phyloP scores from a whole-genome alignment of 73 alveolate genomes.

The Paramecium pentaurelia region DNA sequence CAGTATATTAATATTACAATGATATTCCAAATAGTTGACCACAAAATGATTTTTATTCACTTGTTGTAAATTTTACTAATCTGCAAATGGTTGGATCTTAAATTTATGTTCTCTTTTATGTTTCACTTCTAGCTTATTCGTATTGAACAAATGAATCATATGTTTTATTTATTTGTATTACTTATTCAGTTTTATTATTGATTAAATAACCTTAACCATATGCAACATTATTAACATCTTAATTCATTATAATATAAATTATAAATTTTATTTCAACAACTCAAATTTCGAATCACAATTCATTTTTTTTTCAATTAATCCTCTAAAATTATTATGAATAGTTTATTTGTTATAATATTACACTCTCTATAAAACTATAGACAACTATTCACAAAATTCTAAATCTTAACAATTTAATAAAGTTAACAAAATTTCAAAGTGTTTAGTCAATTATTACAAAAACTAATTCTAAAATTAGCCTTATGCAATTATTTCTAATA shows the following conservation, averaged over 20 bases:
- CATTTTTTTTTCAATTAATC: not conserved
- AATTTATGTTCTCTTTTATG: not conserved
- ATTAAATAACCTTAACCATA: not conserved
- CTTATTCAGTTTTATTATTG: not conserved
- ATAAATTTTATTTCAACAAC: constrained; percentile 20
- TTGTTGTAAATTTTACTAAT: not conserved
- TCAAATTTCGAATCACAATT: constrained; percentile 8
- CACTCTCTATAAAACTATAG: not conserved
- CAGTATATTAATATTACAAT: not conserved
- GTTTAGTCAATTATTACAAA: not conserved
- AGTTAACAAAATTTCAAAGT: not conserved
- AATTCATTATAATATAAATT: constrained; percentile 10
- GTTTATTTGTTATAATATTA: not conserved
- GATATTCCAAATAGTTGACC: not conserved
- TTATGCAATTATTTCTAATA: not conserved
- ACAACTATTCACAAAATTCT: constrained; percentile 18
- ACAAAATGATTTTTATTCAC: constrained; percentile 26
- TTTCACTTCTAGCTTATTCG: constrained; percentile 5
- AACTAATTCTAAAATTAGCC: not conserved
- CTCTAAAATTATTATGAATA: not conserved
- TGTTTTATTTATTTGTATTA: not conserved
- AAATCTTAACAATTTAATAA: not conserved
- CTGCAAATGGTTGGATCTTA: not conserved
- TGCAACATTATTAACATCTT: not conserved
- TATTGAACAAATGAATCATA: not conserved